Evolutionary conservation across 805 yeast genomes (phyloP).

Genomic region (Ogataea haglerorum): DNA sequence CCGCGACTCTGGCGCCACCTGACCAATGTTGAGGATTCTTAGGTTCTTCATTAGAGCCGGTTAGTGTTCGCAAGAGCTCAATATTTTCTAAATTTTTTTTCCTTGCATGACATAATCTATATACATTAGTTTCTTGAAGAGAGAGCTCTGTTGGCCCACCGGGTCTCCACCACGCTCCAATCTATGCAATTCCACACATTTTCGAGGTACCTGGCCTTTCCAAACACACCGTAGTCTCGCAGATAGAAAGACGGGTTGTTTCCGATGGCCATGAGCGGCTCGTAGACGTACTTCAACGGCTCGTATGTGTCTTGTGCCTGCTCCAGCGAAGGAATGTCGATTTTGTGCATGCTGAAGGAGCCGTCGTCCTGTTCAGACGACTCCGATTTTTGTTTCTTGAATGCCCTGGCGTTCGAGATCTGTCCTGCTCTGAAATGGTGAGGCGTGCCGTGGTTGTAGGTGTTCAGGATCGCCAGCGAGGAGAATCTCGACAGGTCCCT

Average conservation of each 20-base stretch:
- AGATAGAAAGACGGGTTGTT: conserved; percentile 69
- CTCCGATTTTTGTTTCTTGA: conserved; percentile 23
- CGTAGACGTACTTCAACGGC: conserved; percentile 37
- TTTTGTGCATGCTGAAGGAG: conserved; percentile 13
- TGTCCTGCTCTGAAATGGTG: conserved; percentile 56
- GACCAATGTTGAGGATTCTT: conserved; percentile 47
- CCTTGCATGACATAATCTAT: conserved; percentile 13
- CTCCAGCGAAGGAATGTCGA: conserved; percentile 33
- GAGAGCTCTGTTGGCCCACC: conserved; percentile 29
- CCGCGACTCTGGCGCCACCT: conserved; percentile 46
- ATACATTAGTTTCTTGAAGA: conserved; percentile 7
- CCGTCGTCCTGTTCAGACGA: conserved; percentile 10
- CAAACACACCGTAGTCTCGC: conserved; percentile 75
- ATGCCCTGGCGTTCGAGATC: conserved; percentile 38
- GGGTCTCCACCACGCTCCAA: conserved; percentile 70
- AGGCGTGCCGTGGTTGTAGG: conserved; percentile 90
- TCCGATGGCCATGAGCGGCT: conserved; percentile 69
- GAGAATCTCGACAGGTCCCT: conserved; percentile 32
- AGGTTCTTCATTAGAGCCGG: conserved; percentile 31
- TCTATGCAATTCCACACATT: conserved; percentile 76
- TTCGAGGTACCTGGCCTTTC: conserved; percentile 67
- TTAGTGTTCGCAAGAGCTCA: not conserved
- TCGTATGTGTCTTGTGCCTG: conserved; percentile 42
- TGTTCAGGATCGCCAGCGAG: conserved; percentile 64
- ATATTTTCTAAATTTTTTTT: conserved; percentile 6